Conservation (phyloP, 1,284 basidiomycete species). For the Megacollybia platyphylla region DNA sequence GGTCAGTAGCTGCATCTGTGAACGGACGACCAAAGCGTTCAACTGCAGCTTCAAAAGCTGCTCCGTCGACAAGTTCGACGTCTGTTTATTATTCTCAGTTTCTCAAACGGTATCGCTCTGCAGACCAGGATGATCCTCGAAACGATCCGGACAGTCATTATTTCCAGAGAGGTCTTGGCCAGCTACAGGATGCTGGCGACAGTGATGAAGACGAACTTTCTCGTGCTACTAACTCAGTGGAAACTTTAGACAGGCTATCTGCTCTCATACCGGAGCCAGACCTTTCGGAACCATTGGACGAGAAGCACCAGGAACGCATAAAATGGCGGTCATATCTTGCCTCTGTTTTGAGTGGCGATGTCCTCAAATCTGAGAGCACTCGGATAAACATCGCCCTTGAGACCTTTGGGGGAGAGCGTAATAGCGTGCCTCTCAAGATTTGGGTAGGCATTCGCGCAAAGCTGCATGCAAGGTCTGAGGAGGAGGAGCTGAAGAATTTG, state of each 20-base stretch:
- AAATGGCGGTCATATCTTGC: constrained; percentile 94
- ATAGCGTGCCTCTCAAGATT: constrained; percentile 53
- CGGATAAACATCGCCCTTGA: constrained; percentile 70
- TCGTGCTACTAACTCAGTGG: constrained; percentile 26
- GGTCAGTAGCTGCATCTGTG: constrained; percentile 14
- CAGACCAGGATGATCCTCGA: constrained; percentile 49
- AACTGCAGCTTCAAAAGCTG: constrained; percentile 12
- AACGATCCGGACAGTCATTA: constrained; percentile 67
- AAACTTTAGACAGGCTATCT: constrained; percentile 38
- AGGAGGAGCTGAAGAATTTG: constrained; percentile 73
- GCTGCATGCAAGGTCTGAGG: constrained; percentile 67
- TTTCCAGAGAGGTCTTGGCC: constrained; percentile 59
- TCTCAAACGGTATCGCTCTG: constrained; percentile 54
- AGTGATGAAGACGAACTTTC: constrained; percentile 62
- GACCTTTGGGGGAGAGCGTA: constrained; percentile 56
- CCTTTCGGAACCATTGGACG: constrained; percentile 44
- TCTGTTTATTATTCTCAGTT: constrained; percentile 64
- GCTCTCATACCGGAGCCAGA: constrained; percentile 47
- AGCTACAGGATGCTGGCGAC: constrained; percentile 59
- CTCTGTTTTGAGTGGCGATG: constrained; percentile 86
- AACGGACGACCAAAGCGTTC: constrained; percentile 16
- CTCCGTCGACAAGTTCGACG: constrained; percentile 9
- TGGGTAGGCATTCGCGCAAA: constrained; percentile 91
- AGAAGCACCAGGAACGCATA: constrained; percentile 69
- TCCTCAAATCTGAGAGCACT: constrained; percentile 86